phyloP scores from a whole-genome alignment of 345 rosid genomes.

The Citrus unshiu region DNA sequence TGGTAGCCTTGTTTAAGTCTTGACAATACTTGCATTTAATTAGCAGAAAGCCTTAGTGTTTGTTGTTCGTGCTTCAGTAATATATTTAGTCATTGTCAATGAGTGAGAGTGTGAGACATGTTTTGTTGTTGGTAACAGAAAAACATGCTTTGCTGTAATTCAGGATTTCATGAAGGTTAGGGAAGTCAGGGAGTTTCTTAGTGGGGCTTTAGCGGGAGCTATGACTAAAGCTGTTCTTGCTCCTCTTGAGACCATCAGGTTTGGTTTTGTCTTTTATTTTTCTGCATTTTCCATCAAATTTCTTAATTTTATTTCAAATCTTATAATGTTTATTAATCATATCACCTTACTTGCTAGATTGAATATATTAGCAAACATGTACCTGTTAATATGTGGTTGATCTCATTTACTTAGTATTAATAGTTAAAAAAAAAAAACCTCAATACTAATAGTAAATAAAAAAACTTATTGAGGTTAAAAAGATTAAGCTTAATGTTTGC shows the following conservation, averaged over 20 bases:
- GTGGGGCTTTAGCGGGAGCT: constrained; percentile 98
- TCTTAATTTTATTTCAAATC: background rate
- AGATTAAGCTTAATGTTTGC: background rate
- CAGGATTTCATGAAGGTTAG: constrained; percentile 67
- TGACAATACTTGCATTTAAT: background rate
- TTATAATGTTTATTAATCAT: background rate
- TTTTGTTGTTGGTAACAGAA: constrained; percentile 15
- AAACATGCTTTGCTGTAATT: constrained; percentile 18
- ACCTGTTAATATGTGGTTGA: background rate
- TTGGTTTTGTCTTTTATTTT: constrained; percentile 4
- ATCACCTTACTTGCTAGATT: background rate
- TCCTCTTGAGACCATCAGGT: constrained; percentile 99
- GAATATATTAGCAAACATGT: background rate
- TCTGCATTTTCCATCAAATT: background rate
- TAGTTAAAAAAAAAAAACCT: no score
- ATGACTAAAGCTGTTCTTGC: constrained; percentile 99
- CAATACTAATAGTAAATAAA: background rate
- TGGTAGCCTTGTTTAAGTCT: background rate
- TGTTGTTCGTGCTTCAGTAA: background rate
- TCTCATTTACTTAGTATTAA: background rate
- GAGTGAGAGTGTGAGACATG: background rate
- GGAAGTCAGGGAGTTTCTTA: constrained; percentile 89
- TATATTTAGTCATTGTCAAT: background rate
- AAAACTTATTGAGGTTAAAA: background rate
- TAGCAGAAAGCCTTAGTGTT: background rate